Evolutionary conservation across 2,329 filamentous ascomycete genomes (phyloP), one percentile per base, ranked within the genome.

Genomic region (Fusarium verticillioides): DNA sequence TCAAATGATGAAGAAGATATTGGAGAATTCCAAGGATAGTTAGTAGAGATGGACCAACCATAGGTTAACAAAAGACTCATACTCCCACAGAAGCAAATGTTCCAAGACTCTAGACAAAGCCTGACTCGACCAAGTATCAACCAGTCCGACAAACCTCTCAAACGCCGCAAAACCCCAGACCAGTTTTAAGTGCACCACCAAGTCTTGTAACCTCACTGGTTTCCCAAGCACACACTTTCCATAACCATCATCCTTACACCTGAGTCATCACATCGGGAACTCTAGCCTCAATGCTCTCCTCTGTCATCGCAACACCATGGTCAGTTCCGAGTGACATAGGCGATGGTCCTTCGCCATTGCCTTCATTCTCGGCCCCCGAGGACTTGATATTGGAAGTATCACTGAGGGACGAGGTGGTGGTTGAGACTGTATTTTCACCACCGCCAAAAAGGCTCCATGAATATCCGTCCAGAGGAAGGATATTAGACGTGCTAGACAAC

Each of bases 1-100:
- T 80, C 93, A 95, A 81, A 99, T 99, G 96, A 97, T 99, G 83
- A 95, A 92, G 86, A 96, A 94, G 49, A 96, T 99, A 78, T 84
- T 98, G 75, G 93, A 96, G 84, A 96, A 94, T 82, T 93, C 92
- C 30, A 84, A 82, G 78, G 81, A 84, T 46, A 62, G 72, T 56
- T 72, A 59, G 64, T 36, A 30, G 21, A 44, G 12, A 39, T 42
- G 40, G 54, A 32, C 59, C 44, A 57, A 54, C 28, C 36, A 49
- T 36, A 53, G 44, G 46, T 36, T 34, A 60, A 58, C 47, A 21
- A 44, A 52, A 61, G 21, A 21, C 36, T 56, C 63, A 34, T 43
- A 44, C 60, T 66, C 43, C 34, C 40, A 46, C 50, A 57, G 28
- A 59, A 60, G 47, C 23, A 52, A 32, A 59, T 63, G 50, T 32